phyloP scores from a whole-genome alignment of 805 yeast genomes.

The Candida pseudofarinosa region DNA sequence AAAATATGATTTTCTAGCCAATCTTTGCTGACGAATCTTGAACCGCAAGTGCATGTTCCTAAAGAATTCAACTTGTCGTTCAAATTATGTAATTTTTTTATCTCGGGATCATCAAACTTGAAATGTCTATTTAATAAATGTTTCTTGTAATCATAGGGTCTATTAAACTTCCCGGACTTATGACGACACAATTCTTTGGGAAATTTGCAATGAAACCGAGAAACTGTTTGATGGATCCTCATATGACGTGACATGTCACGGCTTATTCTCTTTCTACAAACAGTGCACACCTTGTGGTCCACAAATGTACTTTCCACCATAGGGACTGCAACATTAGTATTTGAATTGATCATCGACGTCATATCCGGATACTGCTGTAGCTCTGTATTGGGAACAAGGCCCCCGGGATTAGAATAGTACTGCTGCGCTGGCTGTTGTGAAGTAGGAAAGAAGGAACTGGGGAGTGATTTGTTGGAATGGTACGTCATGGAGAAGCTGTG shows the following conservation, averaged over 20 bases:
- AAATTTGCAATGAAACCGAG: constrained; percentile 55
- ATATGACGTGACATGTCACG: constrained; percentile 62
- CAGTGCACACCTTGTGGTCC: constrained; percentile 41
- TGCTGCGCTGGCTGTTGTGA: neutral
- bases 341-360: constrained; percentile 36
- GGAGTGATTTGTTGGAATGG: neutral
- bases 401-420: neutral
- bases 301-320: constrained; percentile 36
- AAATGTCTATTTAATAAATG: constrained; percentile 61
- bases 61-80: constrained; percentile 46
- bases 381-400: constrained; percentile 2
- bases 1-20: constrained; percentile 38
- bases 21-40: constrained; percentile 26
- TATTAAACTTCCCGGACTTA: constrained; percentile 57
- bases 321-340: constrained; percentile 28
- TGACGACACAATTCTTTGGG: constrained; percentile 55
- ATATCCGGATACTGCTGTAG: constrained; percentile 31
- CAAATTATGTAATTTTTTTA: constrained; percentile 45
- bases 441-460: neutral
- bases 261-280: constrained; percentile 51
- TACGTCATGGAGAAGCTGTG: neutral
- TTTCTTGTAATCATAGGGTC: constrained; percentile 67
- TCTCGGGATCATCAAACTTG: constrained; percentile 44
- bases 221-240: constrained; percentile 55
- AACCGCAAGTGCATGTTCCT: constrained; percentile 50